These are phyloP conservation scores for Ichthyophthirius multifiliis DNA, from an alignment of 169 alveolate genomes.

Conservation along the genomic window DNA sequence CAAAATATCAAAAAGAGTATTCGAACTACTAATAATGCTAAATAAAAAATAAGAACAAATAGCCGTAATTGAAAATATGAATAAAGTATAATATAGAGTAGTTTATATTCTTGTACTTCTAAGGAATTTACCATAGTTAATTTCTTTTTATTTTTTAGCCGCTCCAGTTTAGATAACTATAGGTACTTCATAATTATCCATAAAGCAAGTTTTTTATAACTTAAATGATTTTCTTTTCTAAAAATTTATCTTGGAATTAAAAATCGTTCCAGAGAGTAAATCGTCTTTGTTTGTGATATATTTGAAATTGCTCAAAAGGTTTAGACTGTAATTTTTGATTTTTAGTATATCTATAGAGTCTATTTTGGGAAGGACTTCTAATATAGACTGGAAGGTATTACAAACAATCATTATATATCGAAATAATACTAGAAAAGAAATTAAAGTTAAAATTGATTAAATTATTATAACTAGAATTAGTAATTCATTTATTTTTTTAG, in stretches of 20 bases:
- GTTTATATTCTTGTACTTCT: neutral
- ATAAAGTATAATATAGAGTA: neutral
- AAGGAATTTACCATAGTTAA: neutral
- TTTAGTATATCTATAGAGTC: neutral
- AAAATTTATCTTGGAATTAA: neutral
- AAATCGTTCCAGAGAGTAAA: neutral
- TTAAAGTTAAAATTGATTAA: no score
- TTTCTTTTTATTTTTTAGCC: neutral
- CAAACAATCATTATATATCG: no score
- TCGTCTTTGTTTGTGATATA: neutral
- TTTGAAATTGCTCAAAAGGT: neutral
- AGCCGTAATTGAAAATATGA: neutral
- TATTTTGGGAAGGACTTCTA: slow-evolving; percentile 11
- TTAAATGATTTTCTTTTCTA: neutral
- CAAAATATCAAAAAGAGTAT: neutral
- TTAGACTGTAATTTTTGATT: neutral
- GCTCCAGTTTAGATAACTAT: neutral
- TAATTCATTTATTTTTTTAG: no score
- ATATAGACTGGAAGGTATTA: no score
- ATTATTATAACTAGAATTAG: no score
- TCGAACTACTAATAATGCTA: neutral
- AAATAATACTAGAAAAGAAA: no score
- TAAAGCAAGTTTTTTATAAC: neutral
- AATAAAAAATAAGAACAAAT: neutral
- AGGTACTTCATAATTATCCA: neutral